A percentile compares a stretch with the other conserved stretches of the same genome.
These are phyloP conservation scores for Fusarium euwallaceae DNA, from an alignment of 2,329 filamentous ascomycete species.

Conservation along the genomic window DNA sequence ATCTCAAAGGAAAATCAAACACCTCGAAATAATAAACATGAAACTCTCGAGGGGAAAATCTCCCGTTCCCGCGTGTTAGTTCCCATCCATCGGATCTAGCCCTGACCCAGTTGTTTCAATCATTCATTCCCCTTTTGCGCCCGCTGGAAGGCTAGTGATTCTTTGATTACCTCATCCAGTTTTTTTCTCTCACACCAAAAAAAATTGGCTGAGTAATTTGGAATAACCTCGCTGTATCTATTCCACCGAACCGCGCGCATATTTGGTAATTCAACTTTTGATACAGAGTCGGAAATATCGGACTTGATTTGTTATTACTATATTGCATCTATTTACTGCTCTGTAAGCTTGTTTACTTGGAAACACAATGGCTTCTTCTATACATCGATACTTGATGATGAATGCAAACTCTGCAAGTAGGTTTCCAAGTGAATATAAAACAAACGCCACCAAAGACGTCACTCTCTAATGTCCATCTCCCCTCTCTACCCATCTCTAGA, in stretches of 20 bases:
- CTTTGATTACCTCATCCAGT: not conserved
- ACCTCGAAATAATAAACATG: not conserved
- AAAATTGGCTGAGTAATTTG: not conserved
- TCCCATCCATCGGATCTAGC: constrained; percentile 1
- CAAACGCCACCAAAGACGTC: not conserved
- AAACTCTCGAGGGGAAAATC: constrained; percentile 1
- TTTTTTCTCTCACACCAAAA: not conserved
- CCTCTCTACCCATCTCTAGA: not conserved
- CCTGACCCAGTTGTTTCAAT: not conserved
- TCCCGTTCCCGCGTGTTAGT: not conserved
- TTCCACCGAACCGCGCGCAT: not conserved
- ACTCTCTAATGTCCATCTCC: not conserved
- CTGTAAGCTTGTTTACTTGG: not conserved
- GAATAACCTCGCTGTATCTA: not conserved
- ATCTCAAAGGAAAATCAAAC: not conserved
- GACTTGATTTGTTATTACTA: constrained; percentile 1
- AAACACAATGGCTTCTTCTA: not conserved
- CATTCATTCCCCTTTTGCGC: not conserved
- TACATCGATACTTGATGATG: not conserved
- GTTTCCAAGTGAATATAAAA: not conserved
- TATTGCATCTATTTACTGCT: not conserved
- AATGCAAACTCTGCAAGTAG: constrained; percentile 8
- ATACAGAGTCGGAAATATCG: not conserved
- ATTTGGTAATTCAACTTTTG: not conserved
- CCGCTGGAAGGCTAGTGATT: not conserved